phyloP scores from a whole-genome alignment of 805 yeast species.

The Jamesozyma piceae region DNA sequence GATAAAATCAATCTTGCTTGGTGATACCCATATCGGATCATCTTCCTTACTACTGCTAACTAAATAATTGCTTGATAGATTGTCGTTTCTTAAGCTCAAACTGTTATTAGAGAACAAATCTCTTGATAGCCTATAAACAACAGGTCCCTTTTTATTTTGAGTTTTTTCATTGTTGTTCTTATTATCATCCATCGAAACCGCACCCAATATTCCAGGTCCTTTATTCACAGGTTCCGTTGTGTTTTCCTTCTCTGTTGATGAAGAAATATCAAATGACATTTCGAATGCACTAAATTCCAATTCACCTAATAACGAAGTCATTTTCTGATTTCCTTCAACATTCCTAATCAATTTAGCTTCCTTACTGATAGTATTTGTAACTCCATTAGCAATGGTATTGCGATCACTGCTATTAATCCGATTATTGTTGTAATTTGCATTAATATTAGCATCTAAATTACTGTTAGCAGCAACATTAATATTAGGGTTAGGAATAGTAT shows the following conservation, averaged over 20 bases:
- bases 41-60: slow-evolving; percentile 9
- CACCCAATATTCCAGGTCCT: too few species aligned
- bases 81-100: background rate
- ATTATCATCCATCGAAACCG: too few species aligned
- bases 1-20: slow-evolving; percentile 23
- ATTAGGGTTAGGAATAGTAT: slow-evolving; percentile 5
- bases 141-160: slow-evolving; percentile 2
- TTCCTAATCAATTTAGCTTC: background rate
- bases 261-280: slow-evolving; percentile 23
- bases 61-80: background rate
- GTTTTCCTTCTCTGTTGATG: background rate
- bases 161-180: background rate
- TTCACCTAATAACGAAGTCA: slow-evolving; percentile 16
- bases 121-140: slow-evolving; percentile 6
- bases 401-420: background rate
- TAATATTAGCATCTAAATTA: background rate
- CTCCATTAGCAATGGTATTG: background rate
- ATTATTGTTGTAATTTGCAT: too few species aligned
- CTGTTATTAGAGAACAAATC: slow-evolving; percentile 9
- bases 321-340: background rate
- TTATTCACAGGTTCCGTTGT: background rate
- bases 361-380: background rate
- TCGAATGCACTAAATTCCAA: slow-evolving; percentile 28
- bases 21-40: slow-evolving; percentile 30
- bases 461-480: slow-evolving; percentile 2